These are phyloP conservation scores for Thelonectria blattea DNA, from an alignment of 2,329 filamentous ascomycete genomes.

Conservation along the genomic window DNA sequence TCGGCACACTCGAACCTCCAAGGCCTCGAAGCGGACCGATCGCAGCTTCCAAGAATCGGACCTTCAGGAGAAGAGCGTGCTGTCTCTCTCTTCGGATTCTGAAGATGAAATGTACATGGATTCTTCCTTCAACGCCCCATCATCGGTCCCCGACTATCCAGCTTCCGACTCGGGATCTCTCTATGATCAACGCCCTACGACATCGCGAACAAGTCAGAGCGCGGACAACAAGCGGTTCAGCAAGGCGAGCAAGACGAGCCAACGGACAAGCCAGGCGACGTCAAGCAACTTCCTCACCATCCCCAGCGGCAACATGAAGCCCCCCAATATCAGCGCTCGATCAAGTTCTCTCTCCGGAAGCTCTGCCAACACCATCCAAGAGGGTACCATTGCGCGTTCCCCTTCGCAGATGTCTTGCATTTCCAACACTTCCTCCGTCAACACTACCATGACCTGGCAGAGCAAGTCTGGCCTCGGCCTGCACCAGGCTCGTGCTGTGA, in stretches of 20 bases:
- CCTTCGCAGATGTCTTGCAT: slow-evolving; percentile 41
- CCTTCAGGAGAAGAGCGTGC: slow-evolving; percentile 59
- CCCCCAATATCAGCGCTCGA: slow-evolving; percentile 25
- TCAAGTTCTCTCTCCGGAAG: slow-evolving; percentile 37
- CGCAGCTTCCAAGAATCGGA: slow-evolving; percentile 57
- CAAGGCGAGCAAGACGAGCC: slow-evolving; percentile 46
- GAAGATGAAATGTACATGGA: slow-evolving; percentile 51
- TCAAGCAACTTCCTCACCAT: slow-evolving; percentile 52
- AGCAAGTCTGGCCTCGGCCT: slow-evolving; percentile 41
- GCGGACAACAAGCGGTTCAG: slow-evolving; percentile 36
- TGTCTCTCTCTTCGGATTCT: slow-evolving; percentile 64
- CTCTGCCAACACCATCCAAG: slow-evolving; percentile 34
- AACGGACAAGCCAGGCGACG: slow-evolving; percentile 48
- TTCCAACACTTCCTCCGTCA: slow-evolving; percentile 47
- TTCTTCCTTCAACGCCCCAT: slow-evolving; percentile 31
- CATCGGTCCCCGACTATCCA: slow-evolving; percentile 36
- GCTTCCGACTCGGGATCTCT: slow-evolving; percentile 34
- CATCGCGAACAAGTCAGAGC: slow-evolving; percentile 33
- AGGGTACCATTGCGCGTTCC: slow-evolving; percentile 29
- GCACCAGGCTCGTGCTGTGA: slow-evolving; percentile 50
- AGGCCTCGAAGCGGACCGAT: slow-evolving; percentile 55
- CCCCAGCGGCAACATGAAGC: slow-evolving; percentile 35
- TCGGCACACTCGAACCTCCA: slow-evolving; percentile 60
- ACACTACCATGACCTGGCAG: slow-evolving; percentile 43
- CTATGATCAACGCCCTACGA: slow-evolving; percentile 30